Base-by-base conservation (phyloP, 441 rosid genomes). In the Brassica hybrid region DNA sequence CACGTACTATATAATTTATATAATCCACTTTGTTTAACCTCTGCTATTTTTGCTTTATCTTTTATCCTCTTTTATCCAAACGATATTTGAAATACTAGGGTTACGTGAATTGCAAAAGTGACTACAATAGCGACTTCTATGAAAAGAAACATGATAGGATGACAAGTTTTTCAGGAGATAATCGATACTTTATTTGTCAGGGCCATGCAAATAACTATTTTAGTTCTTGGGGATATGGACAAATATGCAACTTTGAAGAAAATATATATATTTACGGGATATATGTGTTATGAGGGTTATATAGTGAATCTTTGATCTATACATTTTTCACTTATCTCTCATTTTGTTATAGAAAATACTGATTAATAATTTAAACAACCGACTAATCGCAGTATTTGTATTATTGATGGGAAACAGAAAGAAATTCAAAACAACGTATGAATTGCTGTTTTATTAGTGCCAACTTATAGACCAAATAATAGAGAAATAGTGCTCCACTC, bases 1-100 rank as follows among this genome's bases (percentile, higher is more conserved):
- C 70, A 73, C 76, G 76, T 73, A 48, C 32, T 43, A 27, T 1
- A 34, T 48, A 21, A 11, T 1, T 41, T 41, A 41, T 41, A 41
- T 41, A 11, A 41, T 41, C 48, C 48, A 2, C 48, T 5, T 56
- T 52, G 27, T 5, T 54, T 32, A 54, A 17, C 23, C 23, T 54
- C 4, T 54, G 60, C 12, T 54, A 54, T 17, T 3, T 60, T 5
- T 61, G 41, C 41, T 61, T 41, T 19, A 61, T 61, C 10, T 41
- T 3, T 12, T 25, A 25, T 25, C 27, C 27, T 25, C 27, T 4
- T 32, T 32, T 1, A 32, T 32, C 36, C 36, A 1, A 32, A 32
- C 36, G 36, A 32, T 32, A 32, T 32, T 32, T 32, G 36, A 1
- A 32, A 32, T 32, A 32, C 2, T 32, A 32, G 36, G 36, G 36